Conservation (phyloP, 345 rosid genomes). For the Sapria himalayana region DNA sequence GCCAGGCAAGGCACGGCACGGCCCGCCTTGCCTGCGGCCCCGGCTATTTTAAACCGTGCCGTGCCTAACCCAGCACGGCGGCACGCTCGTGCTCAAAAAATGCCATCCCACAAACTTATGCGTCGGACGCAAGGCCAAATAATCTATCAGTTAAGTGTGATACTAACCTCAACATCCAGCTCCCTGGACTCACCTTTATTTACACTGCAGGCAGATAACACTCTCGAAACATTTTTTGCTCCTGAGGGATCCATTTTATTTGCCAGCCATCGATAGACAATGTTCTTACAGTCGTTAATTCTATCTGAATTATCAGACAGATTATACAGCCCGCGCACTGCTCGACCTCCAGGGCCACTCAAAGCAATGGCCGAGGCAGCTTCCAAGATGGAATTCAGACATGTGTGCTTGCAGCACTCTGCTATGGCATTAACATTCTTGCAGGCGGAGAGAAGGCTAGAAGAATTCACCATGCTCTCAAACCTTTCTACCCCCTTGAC, state of each 20-base stretch:
- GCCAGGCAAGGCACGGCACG: too few relatives aligned
- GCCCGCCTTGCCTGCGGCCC: too few relatives aligned
- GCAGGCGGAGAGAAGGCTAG: slow-evolving; percentile 63
- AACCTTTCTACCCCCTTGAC: slow-evolving; percentile 53
- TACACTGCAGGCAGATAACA: slow-evolving; percentile 66
- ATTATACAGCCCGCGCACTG: slow-evolving; percentile 12
- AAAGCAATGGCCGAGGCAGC: slow-evolving; percentile 50
- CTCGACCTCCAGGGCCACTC: slow-evolving; percentile 30
- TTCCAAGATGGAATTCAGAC: slow-evolving; percentile 68
- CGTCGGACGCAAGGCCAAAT: too few relatives aligned
- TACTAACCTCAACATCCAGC: too few relatives aligned
- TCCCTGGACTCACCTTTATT: slow-evolving; percentile 39
- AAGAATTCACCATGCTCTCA: slow-evolving; percentile 40
- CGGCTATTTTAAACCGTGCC: too few relatives aligned
- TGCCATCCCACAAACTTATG: too few relatives aligned
- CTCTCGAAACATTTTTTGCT: slow-evolving; percentile 64
- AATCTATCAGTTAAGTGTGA: too few relatives aligned
- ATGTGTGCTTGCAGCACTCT: slow-evolving; percentile 70
- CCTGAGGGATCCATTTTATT: slow-evolving; percentile 41
- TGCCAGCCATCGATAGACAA: slow-evolving; percentile 75
- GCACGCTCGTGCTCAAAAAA: too few relatives aligned
- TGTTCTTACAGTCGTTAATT: slow-evolving; percentile 45
- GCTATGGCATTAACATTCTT: slow-evolving; percentile 61
- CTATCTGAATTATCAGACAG: slow-evolving; percentile 37
- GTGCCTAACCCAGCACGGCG: too few relatives aligned